Evolutionary conservation across 768 basidiomycete species (phyloP).

Genomic region (Boletus eberwhitei): DNA sequence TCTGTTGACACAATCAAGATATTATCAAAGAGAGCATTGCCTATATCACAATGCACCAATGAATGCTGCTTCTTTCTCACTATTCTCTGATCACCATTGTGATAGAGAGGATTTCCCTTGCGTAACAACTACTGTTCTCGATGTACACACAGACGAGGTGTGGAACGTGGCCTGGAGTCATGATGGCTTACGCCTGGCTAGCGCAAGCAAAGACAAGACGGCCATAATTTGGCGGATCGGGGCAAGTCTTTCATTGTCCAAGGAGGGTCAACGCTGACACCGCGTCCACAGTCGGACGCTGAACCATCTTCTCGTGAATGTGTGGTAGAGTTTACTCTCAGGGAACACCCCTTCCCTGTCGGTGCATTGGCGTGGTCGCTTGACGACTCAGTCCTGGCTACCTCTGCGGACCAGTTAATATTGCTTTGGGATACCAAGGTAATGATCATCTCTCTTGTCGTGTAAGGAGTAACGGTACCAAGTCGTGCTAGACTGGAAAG

Average conservation of each 20-base stretch:
- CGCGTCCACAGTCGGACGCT: conserved; percentile 38
- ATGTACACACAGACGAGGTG: conserved; percentile 89
- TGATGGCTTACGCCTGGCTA: conserved; percentile 79
- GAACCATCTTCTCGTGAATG: conserved; percentile 56
- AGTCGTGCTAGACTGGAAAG: conserved; percentile 60
- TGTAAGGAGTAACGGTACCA: conserved; percentile 2
- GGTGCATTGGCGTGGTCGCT: conserved; percentile 90
- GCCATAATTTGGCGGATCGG: conserved; percentile 88
- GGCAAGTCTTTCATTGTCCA: conserved; percentile 46
- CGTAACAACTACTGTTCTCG: conserved; percentile 78
- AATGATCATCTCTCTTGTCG: conserved; percentile 13
- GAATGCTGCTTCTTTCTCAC: conserved; percentile 60
- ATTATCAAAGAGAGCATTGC: conserved; percentile 77
- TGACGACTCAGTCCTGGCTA: conserved; percentile 81
- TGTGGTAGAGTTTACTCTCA: conserved; percentile 54
- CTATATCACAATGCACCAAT: conserved; percentile 79
- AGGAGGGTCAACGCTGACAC: conserved; percentile 4
- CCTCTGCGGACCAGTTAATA: conserved; percentile 76
- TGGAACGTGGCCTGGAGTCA: conserved; percentile 97
- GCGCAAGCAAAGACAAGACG: conserved; percentile 80
- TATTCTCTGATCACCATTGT: conserved; percentile 86
- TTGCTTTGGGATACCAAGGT: conserved; percentile 92
- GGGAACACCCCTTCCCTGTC: conserved; percentile 77
- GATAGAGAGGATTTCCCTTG: conserved; percentile 79
- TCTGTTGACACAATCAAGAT: conserved; percentile 80